Percentiles rank a stretch among this genome's conserved stretches.
Conservation (phyloP, 1,284 basidiomycete genomes). For the Rhodotorula glutinis region DNA sequence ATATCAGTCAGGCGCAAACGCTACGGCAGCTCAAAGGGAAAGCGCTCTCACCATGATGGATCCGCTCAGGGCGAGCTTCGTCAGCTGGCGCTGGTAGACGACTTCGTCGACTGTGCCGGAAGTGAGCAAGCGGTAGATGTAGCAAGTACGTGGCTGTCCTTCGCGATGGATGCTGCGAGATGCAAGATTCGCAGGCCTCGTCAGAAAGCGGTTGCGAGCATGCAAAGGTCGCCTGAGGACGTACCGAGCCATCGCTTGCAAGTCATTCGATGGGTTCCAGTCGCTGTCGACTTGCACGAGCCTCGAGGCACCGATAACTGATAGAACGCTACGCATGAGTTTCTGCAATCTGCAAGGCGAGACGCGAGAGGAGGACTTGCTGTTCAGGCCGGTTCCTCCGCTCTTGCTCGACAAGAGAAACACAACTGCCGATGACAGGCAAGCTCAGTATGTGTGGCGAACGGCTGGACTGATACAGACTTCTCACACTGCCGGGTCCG, state of each 20-base stretch:
- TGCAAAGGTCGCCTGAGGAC: slow-evolving; percentile 41
- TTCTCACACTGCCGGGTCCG: slow-evolving; percentile 61
- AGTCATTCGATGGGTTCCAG: slow-evolving; percentile 92
- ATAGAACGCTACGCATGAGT: slow-evolving; percentile 46
- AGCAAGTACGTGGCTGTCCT: slow-evolving; percentile 77
- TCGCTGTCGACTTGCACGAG: slow-evolving; percentile 81
- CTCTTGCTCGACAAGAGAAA: slow-evolving; percentile 94
- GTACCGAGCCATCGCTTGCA: slow-evolving; percentile 96
- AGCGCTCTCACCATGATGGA: slow-evolving; percentile 51
- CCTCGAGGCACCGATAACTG: slow-evolving; percentile 63
- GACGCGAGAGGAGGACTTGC: slow-evolving; percentile 51
- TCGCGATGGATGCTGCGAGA: slow-evolving; percentile 53
- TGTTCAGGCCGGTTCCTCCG: slow-evolving; percentile 90
- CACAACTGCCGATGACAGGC: slow-evolving; percentile 55
- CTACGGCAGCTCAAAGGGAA: too few relatives aligned
- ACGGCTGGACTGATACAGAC: slow-evolving; percentile 30
- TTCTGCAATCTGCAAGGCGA: too few relatives aligned
- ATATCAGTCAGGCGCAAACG: neutral
- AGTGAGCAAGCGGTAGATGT: slow-evolving; percentile 71
- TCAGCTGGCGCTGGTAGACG: slow-evolving; percentile 72
- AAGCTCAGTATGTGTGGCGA: neutral
- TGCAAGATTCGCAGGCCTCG: slow-evolving; percentile 1
- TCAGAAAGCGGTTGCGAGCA: neutral
- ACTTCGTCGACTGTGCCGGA: slow-evolving; percentile 54
- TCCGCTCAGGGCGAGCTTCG: slow-evolving; percentile 78